Conservation (phyloP, 192 early-diverging fungal genomes). For the Obelidium mucronatum region DNA sequence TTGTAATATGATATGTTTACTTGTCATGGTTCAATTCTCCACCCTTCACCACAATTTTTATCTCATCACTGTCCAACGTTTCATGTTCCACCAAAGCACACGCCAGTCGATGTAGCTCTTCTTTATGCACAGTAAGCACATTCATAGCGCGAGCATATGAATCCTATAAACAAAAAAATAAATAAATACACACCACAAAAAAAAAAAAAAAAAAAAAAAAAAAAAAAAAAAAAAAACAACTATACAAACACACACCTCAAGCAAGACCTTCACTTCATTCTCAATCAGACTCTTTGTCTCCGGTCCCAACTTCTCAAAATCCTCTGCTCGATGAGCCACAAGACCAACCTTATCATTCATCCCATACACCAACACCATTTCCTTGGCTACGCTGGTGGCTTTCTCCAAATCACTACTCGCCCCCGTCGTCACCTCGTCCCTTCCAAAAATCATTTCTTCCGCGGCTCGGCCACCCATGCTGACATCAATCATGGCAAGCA, state of each 20-base stretch:
- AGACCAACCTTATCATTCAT: constrained; percentile 96
- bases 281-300: constrained; percentile 87
- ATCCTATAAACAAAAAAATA: constrained; percentile 38
- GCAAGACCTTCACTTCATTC: constrained; percentile 78
- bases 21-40: neutral
- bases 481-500: constrained; percentile 90
- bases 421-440: constrained; percentile 93
- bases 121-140: constrained; percentile 77
- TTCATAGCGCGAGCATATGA: constrained; percentile 75
- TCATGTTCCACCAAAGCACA: constrained; percentile 94
- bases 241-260: constrained; percentile 61
- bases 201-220: constrained; percentile 32
- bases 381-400: constrained; percentile 87
- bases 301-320: constrained; percentile 72
- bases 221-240: constrained; percentile 27
- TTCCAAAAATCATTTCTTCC: constrained; percentile 96
- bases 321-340: constrained; percentile 78
- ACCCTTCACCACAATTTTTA: constrained; percentile 77
- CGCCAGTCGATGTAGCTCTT: constrained; percentile 91
- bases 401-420: constrained; percentile 90
- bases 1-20: neutral
- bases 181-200: constrained; percentile 14
- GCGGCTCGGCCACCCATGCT: constrained; percentile 99
- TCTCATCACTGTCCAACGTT: constrained; percentile 90
- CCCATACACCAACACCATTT: constrained; percentile 91